Evolutionary conservation across 108 stramenopile species (phyloP).

Genomic region (Epithemia pelagica): DNA sequence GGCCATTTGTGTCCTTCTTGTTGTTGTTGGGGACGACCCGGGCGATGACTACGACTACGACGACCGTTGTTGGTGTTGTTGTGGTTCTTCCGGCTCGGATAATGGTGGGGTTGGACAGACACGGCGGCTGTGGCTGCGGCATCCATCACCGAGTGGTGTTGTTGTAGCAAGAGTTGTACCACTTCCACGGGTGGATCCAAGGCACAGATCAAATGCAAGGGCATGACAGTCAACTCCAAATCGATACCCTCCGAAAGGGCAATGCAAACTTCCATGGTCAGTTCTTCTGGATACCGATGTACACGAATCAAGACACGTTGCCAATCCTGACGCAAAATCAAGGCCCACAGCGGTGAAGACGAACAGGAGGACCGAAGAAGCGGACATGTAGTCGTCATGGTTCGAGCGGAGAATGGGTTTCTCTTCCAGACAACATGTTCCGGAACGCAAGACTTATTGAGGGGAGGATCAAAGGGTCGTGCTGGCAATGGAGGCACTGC

Average conservation of each 20-base stretch:
- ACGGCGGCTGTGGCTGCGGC: background rate
- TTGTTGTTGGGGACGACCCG: background rate
- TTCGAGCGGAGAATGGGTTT: too few species aligned
- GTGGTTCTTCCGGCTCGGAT: background rate
- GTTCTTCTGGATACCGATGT: background rate
- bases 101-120: background rate
- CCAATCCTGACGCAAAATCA: slow-evolving; percentile 2
- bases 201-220: slow-evolving; percentile 3
- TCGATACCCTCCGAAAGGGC: background rate
- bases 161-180: background rate
- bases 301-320: slow-evolving; percentile 3
- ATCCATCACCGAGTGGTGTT: too few species aligned
- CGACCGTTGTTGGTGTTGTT: background rate
- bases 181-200: background rate
- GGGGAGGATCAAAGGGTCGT: background rate
- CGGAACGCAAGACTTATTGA: too few species aligned
- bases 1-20: too few species aligned
- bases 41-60: background rate
- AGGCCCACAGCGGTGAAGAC: too few species aligned
- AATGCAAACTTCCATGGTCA: background rate
- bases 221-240: background rate
- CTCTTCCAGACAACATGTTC: too few species aligned
- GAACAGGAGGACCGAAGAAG: too few species aligned
- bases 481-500: too few species aligned
- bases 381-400: background rate